Conservation (phyloP, 1,284 basidiomycete species). For the Austroboletus niveus region DNA sequence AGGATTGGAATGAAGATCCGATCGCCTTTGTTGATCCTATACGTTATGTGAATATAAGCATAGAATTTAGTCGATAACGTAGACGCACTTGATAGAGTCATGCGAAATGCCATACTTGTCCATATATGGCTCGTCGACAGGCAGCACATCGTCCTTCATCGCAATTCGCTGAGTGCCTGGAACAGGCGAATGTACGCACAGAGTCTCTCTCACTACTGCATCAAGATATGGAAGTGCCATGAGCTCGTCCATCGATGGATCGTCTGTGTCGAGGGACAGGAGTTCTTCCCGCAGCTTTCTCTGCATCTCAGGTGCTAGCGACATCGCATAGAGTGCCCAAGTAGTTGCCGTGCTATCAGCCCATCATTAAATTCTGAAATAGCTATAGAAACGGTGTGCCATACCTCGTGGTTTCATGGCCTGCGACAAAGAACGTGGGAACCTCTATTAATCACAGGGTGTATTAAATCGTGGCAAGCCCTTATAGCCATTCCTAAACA, state of each 20-base stretch:
- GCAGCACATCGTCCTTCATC: conserved; percentile 56
- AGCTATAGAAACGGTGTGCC: not conserved
- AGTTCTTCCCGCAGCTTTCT: conserved; percentile 70
- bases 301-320: conserved; percentile 56
- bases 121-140: conserved; percentile 45
- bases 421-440: conserved; percentile 49
- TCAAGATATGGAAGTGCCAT: conserved; percentile 61
- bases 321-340: conserved; percentile 68
- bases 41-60: not conserved
- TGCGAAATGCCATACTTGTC: conserved; percentile 42
- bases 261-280: conserved; percentile 45
- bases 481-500: too few relatives aligned
- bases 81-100: conserved; percentile 25
- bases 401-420: conserved; percentile 78
- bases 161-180: conserved; percentile 51
- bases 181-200: conserved; percentile 68
- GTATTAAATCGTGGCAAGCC: too few relatives aligned
- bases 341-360: conserved; percentile 45
- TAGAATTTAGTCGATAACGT: not conserved
- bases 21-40: conserved; percentile 41
- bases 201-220: conserved; percentile 63
- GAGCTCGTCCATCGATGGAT: conserved; percentile 59
- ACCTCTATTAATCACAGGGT: conserved; percentile 31
- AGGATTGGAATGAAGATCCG: conserved; percentile 39
- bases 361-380: not conserved